Percentiles rank a stretch among this genome's conserved stretches.
Evolutionary conservation across 352 stramenopile species (phyloP).

Genomic region (Phytophthora multivora): DNA sequence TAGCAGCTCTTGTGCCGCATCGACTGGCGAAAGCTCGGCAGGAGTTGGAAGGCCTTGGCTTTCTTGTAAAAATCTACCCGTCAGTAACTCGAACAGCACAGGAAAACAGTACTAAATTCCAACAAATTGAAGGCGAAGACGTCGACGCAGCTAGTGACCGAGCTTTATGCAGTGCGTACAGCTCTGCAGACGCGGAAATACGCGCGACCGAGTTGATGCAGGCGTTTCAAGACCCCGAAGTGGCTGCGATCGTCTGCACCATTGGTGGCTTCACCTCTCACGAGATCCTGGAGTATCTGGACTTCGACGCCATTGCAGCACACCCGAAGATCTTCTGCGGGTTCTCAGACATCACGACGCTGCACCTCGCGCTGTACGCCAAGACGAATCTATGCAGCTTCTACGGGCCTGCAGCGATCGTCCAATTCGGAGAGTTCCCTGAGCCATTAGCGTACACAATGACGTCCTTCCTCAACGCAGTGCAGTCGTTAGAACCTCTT

Average conservation of each 20-base stretch:
- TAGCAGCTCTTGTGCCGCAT: conserved; percentile 48
- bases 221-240: conserved; percentile 44
- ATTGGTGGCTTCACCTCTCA: conserved; percentile 67
- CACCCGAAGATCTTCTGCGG: conserved; percentile 64
- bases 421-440: conserved; percentile 68
- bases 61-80: conserved; percentile 51
- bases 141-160: conserved; percentile 15
- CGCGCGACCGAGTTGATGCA: conserved; percentile 58
- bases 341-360: conserved; percentile 68
- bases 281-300: conserved; percentile 63
- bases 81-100: conserved; percentile 42
- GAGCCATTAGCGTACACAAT: conserved; percentile 52
- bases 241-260: conserved; percentile 57
- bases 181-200: conserved; percentile 47
- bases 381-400: conserved; percentile 54
- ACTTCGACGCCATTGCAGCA: conserved; percentile 50
- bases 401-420: conserved; percentile 61
- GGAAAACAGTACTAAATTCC: conserved; percentile 24
- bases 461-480: conserved; percentile 40
- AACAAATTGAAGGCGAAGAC: not conserved
- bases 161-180: conserved; percentile 36
- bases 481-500: conserved; percentile 32
- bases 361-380: conserved; percentile 58
- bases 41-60: conserved; percentile 41
- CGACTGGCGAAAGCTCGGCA: conserved; percentile 43